Base-by-base conservation (phyloP, 331 rosid species). In the Malus hybrid region DNA sequence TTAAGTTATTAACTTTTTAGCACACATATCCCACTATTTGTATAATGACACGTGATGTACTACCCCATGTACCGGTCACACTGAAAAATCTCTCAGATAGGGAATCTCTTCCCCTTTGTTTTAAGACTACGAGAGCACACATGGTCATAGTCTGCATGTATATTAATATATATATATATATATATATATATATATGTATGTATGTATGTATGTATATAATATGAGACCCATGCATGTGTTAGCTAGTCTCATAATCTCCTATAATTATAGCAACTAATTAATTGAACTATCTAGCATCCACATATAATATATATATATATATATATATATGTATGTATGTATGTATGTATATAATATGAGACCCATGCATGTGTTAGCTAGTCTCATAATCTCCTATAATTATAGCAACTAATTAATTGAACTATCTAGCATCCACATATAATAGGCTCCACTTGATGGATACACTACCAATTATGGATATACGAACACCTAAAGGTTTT, bases 41-140 rank as follows among this genome's bases (percentile, higher is more conserved):
- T 31, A 31, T 31, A 31, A 31, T 31, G 32, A 31, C 3, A 31
- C 32, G 32, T 31, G 32, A 31, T 31, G 32, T 31, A 31, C 32
- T 31, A 31, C 32, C 32, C 32, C 32, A 31, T 31, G 32, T 31
- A 4, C 32, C 32, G 32, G 32, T 31, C 32, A 31, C 4, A 31
- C 32, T 31, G 32, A 31, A 31, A 31, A 31, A 31, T 31, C 32
- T 31, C 32, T 31, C 32, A 24, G 24, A 24, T 24, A 24, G 24
- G 29, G 29, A 28, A 36, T 36, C 42, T 36, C 42, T 36, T 36
- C 10, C 42, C 42, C 12, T 48, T 82, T 78, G 77, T 69, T 78
- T 82, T 42, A 59, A 82, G 82, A 70, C 65, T 74, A 82, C 77
- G 77, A 22, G 56, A 82, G 77, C 6, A 22, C 85, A 74, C 80